Evolutionary conservation across 2,329 filamentous ascomycete species (phyloP).

Genomic region (Fusarium sp.): DNA sequence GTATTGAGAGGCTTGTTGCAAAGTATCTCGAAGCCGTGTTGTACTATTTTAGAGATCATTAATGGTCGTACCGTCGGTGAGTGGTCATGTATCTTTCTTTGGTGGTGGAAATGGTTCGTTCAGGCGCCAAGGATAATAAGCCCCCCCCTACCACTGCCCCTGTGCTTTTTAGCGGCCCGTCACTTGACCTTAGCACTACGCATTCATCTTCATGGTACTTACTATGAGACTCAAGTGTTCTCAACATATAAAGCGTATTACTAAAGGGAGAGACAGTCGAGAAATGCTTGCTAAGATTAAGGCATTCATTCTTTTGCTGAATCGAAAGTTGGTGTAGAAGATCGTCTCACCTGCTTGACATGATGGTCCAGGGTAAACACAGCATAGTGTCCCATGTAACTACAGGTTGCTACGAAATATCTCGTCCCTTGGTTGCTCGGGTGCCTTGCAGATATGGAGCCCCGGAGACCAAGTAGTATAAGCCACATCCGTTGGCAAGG

Average conservation of each 20-base stretch:
- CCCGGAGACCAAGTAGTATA: background rate
- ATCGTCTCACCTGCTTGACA: no score
- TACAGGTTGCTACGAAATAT: no score
- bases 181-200: slow-evolving; percentile 36
- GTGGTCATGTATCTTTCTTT: slow-evolving; percentile 14
- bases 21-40: background rate
- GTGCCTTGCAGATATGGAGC: background rate
- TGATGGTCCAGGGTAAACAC: background rate
- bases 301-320: background rate
- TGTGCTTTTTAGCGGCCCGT: slow-evolving; percentile 13
- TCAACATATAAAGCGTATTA: background rate
- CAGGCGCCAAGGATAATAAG: slow-evolving; percentile 31
- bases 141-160: background rate
- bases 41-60: background rate
- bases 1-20: background rate
- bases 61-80: slow-evolving; percentile 1
- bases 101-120: slow-evolving; percentile 28
- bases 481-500: background rate
- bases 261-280: no score
- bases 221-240: background rate
- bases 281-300: no score
- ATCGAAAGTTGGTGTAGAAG: background rate
- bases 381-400: background rate
- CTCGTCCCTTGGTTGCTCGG: background rate
- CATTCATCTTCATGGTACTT: background rate